Evolutionary conservation across 352 stramenopile genomes (phyloP).

Genomic region (Peronosclerospora sorghi): DNA sequence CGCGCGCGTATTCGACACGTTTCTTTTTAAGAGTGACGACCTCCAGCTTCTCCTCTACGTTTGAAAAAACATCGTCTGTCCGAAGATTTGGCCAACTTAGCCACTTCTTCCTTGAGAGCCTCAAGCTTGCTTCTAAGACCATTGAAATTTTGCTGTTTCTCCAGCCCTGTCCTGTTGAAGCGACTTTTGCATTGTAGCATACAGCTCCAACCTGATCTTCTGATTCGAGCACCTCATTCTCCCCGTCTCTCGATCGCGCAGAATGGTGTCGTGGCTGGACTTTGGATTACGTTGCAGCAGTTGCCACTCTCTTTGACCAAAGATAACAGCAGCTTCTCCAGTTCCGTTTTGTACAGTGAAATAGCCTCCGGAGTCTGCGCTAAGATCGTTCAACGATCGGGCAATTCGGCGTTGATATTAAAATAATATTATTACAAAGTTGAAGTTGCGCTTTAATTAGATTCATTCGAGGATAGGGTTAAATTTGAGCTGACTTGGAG

Average conservation of each 20-base stretch:
- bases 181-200: conserved; percentile 54
- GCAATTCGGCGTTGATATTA: too few relatives aligned
- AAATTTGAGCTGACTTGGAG: conserved; percentile 5
- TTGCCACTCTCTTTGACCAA: conserved; percentile 71
- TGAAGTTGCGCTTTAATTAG: too few relatives aligned
- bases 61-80: conserved; percentile 38
- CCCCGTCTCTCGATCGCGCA: conserved; percentile 70
- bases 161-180: conserved; percentile 34
- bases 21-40: conserved; percentile 65
- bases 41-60: conserved; percentile 59
- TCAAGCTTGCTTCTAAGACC: conserved; percentile 49
- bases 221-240: conserved; percentile 62
- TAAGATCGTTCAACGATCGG: conserved; percentile 20
- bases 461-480: not conserved
- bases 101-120: conserved; percentile 51
- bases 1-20: conserved; percentile 46
- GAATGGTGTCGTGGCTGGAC: conserved; percentile 61
- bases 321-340: conserved; percentile 66
- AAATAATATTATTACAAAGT: too few relatives aligned
- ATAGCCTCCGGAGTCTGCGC: conserved; percentile 60
- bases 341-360: conserved; percentile 62
- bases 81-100: conserved; percentile 37
- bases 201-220: conserved; percentile 57
- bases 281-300: conserved; percentile 52
- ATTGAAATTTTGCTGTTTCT: conserved; percentile 72